These are phyloP conservation scores for Phytopythium oedochilum DNA, from an alignment of 352 stramenopile genomes.

Conservation along the genomic window DNA sequence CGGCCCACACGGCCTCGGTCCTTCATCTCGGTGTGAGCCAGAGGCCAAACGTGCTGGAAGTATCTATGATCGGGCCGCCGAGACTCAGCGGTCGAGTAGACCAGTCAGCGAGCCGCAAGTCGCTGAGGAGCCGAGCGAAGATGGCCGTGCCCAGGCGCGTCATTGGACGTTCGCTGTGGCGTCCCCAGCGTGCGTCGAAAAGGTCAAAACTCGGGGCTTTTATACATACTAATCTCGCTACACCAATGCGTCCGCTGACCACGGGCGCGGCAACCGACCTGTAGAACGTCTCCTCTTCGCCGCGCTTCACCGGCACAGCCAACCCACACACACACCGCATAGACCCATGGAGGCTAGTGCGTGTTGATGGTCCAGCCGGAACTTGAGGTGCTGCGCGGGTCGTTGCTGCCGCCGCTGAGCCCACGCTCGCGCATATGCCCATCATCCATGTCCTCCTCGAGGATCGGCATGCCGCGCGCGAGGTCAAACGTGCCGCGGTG, in stretches of 20 bases:
- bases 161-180: not conserved
- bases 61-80: not conserved
- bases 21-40: slow-evolving; percentile 2
- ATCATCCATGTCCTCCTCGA: slow-evolving; percentile 54
- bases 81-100: not conserved
- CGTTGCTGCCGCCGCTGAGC: slow-evolving; percentile 11
- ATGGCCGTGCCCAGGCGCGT: not conserved
- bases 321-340: not conserved
- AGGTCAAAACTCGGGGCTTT: too few species aligned
- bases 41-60: not conserved
- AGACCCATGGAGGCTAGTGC: too few species aligned
- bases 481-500: slow-evolving; percentile 55
- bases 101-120: not conserved
- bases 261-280: not conserved
- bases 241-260: not conserved
- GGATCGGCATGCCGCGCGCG: slow-evolving; percentile 42
- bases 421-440: slow-evolving; percentile 16
- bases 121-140: not conserved
- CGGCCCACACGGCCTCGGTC: not conserved
- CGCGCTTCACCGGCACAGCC: not conserved
- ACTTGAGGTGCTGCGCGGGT: slow-evolving; percentile 38
- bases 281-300: not conserved
- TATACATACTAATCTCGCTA: not conserved
- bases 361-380: slow-evolving; percentile 49
- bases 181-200: too few species aligned